Evolutionary conservation across 2,329 filamentous ascomycete genomes (phyloP).

Genomic region (Daldinia sp.): DNA sequence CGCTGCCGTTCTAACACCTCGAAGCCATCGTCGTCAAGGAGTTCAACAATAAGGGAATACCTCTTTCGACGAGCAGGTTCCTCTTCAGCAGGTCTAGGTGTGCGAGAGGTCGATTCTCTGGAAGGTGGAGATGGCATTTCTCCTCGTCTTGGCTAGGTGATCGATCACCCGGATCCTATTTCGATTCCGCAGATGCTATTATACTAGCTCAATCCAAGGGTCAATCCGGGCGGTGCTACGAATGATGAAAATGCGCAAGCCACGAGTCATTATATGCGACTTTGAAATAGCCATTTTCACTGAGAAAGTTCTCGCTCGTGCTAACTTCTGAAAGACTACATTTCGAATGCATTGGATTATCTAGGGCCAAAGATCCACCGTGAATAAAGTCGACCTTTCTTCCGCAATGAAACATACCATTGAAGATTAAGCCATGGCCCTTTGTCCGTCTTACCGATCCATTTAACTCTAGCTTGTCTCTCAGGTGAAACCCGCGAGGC

Average conservation of each 20-base stretch:
- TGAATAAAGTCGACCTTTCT: slow-evolving; percentile 2
- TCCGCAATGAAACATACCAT: background rate
- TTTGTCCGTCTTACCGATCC: background rate
- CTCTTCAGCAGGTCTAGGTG: background rate
- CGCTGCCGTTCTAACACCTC: background rate
- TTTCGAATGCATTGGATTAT: background rate
- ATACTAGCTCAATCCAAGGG: background rate
- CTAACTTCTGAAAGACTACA: background rate
- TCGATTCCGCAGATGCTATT: background rate
- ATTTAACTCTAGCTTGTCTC: background rate
- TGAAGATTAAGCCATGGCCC: background rate
- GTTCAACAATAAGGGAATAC: slow-evolving; percentile 32
- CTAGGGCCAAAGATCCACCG: slow-evolving; percentile 3
- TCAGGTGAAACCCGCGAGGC: background rate
- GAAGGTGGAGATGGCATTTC: slow-evolving; percentile 21
- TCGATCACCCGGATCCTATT: background rate
- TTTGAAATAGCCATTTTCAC: background rate
- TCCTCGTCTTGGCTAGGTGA: background rate
- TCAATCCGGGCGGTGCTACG: background rate
- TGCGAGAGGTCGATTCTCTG: background rate
- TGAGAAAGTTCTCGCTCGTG: background rate
- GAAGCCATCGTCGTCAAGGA: slow-evolving; percentile 27
- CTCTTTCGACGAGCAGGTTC: slow-evolving; percentile 19
- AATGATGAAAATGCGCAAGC: background rate
- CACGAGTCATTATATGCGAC: background rate